Conservation (phyloP, 768 basidiomycete genomes). For the Phallus indusiatus region DNA sequence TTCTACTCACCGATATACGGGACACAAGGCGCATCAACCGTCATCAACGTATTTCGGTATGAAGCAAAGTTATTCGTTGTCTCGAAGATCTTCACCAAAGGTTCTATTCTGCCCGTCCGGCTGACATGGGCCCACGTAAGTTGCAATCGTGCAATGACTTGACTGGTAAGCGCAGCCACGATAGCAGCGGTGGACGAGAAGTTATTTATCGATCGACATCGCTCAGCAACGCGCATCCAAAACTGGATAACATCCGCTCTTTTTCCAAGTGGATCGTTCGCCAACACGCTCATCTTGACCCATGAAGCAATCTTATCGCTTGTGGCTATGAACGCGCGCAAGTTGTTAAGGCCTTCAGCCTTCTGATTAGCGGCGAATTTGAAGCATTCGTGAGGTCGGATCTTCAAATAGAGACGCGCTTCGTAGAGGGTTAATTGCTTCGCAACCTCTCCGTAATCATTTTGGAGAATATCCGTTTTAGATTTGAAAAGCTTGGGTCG, state of each 20-base stretch:
- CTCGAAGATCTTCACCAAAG: constrained; percentile 46
- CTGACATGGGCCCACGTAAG: constrained; percentile 60
- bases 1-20: constrained; percentile 40
- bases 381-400: constrained; percentile 69
- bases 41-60: constrained; percentile 32
- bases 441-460: constrained; percentile 63
- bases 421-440: constrained; percentile 78
- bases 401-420: constrained; percentile 54
- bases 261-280: constrained; percentile 38
- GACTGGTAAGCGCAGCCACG: constrained; percentile 51
- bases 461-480: constrained; percentile 52
- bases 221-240: constrained; percentile 76
- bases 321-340: constrained; percentile 38
- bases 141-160: constrained; percentile 45
- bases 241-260: constrained; percentile 54
- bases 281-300: constrained; percentile 58
- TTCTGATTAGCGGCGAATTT: constrained; percentile 38
- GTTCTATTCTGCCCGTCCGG: constrained; percentile 40
- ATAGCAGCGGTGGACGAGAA: constrained; percentile 62
- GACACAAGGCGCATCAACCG: constrained; percentile 45
- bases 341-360: constrained; percentile 23
- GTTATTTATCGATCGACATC: constrained; percentile 55
- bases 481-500: constrained; percentile 36
- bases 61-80: constrained; percentile 48
- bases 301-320: constrained; percentile 56